Conservation (phyloP, 2,329 filamentous ascomycete species). For the Aspergillaceae sp. region DNA sequence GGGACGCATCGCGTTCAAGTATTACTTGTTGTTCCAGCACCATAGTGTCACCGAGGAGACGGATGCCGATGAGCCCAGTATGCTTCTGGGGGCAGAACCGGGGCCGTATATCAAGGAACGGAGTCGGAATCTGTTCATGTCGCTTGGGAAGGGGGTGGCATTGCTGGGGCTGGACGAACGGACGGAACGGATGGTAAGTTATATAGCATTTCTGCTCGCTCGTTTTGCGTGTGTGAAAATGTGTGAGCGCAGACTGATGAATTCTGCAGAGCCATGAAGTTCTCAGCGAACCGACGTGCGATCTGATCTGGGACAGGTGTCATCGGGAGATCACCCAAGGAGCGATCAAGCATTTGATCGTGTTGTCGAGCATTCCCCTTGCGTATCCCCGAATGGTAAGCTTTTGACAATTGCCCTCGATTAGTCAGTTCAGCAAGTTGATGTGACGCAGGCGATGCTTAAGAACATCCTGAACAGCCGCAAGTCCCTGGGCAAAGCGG, state of each 20-base stretch:
- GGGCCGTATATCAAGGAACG: conserved; percentile 86
- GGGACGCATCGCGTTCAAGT: conserved; percentile 90
- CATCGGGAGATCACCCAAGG: conserved; percentile 74
- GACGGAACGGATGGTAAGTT: conserved; percentile 65
- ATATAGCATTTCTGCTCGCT: neutral
- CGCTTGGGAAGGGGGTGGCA: conserved; percentile 66
- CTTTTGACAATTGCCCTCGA: neutral
- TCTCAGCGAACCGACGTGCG: conserved; percentile 70
- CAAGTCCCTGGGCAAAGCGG: conserved; percentile 76
- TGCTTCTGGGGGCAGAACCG: conserved; percentile 69
- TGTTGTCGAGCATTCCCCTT: conserved; percentile 75
- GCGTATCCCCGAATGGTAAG: conserved; percentile 71
- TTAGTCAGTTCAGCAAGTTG: conserved; percentile 25
- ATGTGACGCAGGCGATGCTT: conserved; percentile 49
- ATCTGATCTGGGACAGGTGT: conserved; percentile 76
- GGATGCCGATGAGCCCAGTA: conserved; percentile 77
- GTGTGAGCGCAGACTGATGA: neutral
- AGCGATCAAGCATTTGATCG: conserved; percentile 80
- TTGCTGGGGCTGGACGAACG: conserved; percentile 85
- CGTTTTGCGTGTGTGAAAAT: neutral
- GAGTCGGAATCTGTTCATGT: conserved; percentile 79
- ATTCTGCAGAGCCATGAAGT: conserved; percentile 59
- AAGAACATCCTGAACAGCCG: conserved; percentile 69
- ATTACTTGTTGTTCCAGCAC: conserved; percentile 97
- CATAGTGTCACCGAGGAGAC: conserved; percentile 78